Percentiles rank a stretch among this genome's conserved stretches.
Conservation (phyloP, 2,329 filamentous ascomycete species). For the Talaromyces funiculosus region DNA sequence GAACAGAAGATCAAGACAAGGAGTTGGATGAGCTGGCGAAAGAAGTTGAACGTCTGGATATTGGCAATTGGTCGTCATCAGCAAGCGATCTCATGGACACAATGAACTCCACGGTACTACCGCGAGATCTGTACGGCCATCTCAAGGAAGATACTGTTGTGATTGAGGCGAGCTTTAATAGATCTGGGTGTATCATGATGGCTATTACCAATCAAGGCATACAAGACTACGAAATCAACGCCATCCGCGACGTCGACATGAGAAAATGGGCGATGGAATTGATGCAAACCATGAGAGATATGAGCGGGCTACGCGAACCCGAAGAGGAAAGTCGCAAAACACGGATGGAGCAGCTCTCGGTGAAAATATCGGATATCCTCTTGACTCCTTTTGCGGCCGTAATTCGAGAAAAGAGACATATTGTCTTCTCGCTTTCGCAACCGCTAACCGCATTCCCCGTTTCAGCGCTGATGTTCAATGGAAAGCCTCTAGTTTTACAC, state of each 20-base stretch:
- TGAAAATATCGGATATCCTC: constrained; percentile 17
- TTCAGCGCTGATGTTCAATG: constrained; percentile 18
- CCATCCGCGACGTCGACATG: constrained; percentile 14
- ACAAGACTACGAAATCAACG: constrained; percentile 13
- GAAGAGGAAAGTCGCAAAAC: constrained; percentile 17
- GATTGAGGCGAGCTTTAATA: constrained; percentile 19
- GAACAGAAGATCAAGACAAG: constrained; percentile 3
- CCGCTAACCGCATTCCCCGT: constrained; percentile 23
- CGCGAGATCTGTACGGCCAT: constrained; percentile 16
- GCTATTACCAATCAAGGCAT: constrained; percentile 21
- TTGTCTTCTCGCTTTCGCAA: constrained; percentile 22
- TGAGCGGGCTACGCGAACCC: constrained; percentile 17
- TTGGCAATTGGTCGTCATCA: constrained; percentile 14
- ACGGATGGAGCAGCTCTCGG: constrained; percentile 13
- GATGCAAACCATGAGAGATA: constrained; percentile 20
- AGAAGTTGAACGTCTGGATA: constrained; percentile 7
- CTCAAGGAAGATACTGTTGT: constrained; percentile 19
- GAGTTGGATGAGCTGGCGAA: constrained; percentile 2
- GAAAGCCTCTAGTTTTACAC: constrained; percentile 19
- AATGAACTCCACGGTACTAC: constrained; percentile 16
- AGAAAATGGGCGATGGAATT: constrained; percentile 19
- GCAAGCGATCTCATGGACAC: constrained; percentile 19
- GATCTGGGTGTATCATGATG: constrained; percentile 17
- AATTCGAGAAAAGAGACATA: constrained; percentile 18
- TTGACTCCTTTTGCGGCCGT: constrained; percentile 18